These are phyloP conservation scores for Porphyrellus cyaneotinctus DNA, from an alignment of 768 basidiomycete species.

Conservation along the genomic window DNA sequence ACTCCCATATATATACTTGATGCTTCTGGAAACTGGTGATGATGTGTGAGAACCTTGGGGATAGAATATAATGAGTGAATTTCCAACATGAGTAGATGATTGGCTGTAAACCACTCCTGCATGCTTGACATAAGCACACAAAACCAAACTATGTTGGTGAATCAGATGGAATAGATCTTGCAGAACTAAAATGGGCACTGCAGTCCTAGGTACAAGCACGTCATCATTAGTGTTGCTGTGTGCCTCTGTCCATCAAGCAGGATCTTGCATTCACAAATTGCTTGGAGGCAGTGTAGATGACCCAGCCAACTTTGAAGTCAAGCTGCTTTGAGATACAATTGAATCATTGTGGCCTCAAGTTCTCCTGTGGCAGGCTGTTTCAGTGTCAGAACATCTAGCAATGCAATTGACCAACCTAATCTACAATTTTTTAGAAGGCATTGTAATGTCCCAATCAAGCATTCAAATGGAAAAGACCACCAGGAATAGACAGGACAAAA, in stretches of 20 bases:
- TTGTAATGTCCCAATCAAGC: constrained; percentile 23
- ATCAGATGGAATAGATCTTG: neutral
- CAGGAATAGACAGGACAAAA: constrained; percentile 38
- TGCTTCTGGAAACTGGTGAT: constrained; percentile 5
- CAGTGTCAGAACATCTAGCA: neutral
- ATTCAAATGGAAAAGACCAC: constrained; percentile 26
- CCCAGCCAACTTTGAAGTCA: constrained; percentile 15
- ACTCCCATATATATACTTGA: constrained; percentile 14
- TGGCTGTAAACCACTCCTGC: constrained; percentile 3
- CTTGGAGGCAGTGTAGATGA: constrained; percentile 13
- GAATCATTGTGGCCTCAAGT: constrained; percentile 10
- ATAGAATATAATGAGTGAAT: constrained; percentile 17
- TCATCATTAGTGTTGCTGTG: neutral
- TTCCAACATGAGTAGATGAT: constrained; percentile 6
- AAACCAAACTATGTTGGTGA: neutral
- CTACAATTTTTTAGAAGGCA: constrained; percentile 22
- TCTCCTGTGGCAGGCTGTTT: neutral
- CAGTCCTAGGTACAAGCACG: neutral
- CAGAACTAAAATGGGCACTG: neutral
- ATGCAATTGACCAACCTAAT: constrained; percentile 33
- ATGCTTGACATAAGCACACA: neutral
- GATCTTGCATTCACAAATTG: constrained; percentile 14
- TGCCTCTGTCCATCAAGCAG: constrained; percentile 14
- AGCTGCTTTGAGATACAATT: constrained; percentile 12
- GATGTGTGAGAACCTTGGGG: neutral